A percentile compares a stretch with the other conserved stretches of the same genome.
phyloP scores from a whole-genome alignment of 2,329 filamentous ascomycete species.

The Ascochyta lentis region DNA sequence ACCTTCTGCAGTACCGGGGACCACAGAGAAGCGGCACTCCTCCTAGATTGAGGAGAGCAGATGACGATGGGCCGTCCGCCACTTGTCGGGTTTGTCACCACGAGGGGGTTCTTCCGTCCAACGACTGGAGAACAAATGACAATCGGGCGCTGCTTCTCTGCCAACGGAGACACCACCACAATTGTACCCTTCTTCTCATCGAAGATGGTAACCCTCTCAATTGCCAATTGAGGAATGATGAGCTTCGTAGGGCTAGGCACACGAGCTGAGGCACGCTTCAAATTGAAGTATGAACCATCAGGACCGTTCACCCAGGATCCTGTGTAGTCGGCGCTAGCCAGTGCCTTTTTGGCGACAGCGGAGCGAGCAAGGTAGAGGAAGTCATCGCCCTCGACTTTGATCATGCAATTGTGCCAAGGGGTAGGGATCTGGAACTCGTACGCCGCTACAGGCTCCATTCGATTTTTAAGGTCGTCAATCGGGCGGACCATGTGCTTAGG shows the following conservation, averaged over 20 bases:
- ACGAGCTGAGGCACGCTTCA: slow-evolving; percentile 25
- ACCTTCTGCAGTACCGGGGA: slow-evolving; percentile 28
- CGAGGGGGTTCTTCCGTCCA: slow-evolving; percentile 30
- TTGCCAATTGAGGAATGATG: slow-evolving; percentile 19
- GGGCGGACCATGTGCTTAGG: slow-evolving; percentile 41
- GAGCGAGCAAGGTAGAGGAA: slow-evolving; percentile 37
- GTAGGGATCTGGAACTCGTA: slow-evolving; percentile 50
- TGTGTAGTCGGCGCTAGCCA: slow-evolving; percentile 27
- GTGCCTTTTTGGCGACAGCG: slow-evolving; percentile 33
- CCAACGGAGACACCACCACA: slow-evolving; percentile 29
- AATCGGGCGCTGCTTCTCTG: slow-evolving; percentile 31
- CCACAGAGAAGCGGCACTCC: slow-evolving; percentile 19
- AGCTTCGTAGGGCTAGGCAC: slow-evolving; percentile 16
- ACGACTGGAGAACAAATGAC: slow-evolving; percentile 34
- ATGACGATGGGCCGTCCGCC: slow-evolving; percentile 31
- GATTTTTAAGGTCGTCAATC: slow-evolving; percentile 43
- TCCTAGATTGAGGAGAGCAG: slow-evolving; percentile 28
- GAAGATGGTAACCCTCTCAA: slow-evolving; percentile 30
- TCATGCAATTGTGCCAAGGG: slow-evolving; percentile 55
- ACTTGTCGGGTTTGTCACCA: slow-evolving; percentile 27
- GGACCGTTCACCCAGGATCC: slow-evolving; percentile 38
- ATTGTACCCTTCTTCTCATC: slow-evolving; percentile 32
- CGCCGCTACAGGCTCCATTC: slow-evolving; percentile 31
- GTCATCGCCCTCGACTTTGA: slow-evolving; percentile 42
- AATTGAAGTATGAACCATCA: slow-evolving; percentile 34